Conservation (phyloP, 2,329 filamentous ascomycete genomes). For the Claviceps digitariae region DNA sequence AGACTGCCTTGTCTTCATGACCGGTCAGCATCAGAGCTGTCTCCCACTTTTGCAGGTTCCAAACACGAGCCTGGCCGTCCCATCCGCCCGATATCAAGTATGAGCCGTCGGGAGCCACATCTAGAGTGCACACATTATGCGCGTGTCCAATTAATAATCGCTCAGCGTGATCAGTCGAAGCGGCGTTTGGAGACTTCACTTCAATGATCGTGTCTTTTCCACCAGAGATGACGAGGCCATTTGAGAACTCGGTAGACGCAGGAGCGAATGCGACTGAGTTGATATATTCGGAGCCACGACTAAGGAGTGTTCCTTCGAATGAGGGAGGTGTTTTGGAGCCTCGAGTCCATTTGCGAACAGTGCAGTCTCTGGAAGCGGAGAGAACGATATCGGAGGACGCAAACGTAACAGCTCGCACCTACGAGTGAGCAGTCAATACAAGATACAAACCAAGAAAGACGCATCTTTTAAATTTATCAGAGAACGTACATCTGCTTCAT, state of each 20-base stretch:
- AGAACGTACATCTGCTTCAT: constrained; percentile 75
- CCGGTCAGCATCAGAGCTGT: constrained; percentile 56
- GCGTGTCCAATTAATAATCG: constrained; percentile 75
- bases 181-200: constrained; percentile 57
- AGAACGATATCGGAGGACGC: constrained; percentile 58
- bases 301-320: constrained; percentile 67
- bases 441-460: background rate
- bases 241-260: constrained; percentile 52
- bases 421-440: background rate
- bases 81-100: constrained; percentile 85
- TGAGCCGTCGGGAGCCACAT: constrained; percentile 57
- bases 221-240: constrained; percentile 75
- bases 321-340: constrained; percentile 49
- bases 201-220: constrained; percentile 92
- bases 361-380: constrained; percentile 84
- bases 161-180: constrained; percentile 64
- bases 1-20: constrained; percentile 65
- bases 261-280: constrained; percentile 71
- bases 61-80: constrained; percentile 80
- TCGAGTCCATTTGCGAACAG: constrained; percentile 74
- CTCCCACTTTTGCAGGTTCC: constrained; percentile 80
- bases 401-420: constrained; percentile 83
- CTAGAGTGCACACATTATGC: constrained; percentile 77
- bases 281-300: constrained; percentile 72
- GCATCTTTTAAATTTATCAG: background rate